Base-by-base conservation (phyloP, 2,329 filamentous ascomycete genomes). In the Fusarium temperatum region DNA sequence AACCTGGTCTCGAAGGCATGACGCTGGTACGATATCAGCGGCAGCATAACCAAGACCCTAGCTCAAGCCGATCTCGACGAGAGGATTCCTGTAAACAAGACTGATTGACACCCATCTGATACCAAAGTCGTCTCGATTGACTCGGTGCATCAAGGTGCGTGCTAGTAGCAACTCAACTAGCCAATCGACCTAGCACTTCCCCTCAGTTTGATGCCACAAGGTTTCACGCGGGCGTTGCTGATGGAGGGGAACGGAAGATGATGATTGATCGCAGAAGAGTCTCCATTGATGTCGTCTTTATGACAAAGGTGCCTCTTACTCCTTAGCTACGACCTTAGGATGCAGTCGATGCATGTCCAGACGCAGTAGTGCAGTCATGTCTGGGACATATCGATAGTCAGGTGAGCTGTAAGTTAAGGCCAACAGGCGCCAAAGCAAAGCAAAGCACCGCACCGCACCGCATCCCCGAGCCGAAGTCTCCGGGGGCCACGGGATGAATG, bases 191-290 rank as follows among this genome's bases (percentile, higher is more conserved):
- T 24, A 50, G 61, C 61, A 71, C 51, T 75, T 75, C 68, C 72
- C 75, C 74, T 78, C 76, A 75, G 63, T 75, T 70, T 26, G 47
- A 59, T 63, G 47, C 57, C 76, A 77, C 75, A 78, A 78, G 74
- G 77, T 78, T 78, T 78, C 74, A 74, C 69, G 50, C 63, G 73
- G 66, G 67, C 53, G 66, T 53, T 69, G 38, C 50, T 58, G 24
- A 39, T 41, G 44, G 53, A 51, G 66, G 58, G 56, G 45, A 47
- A 36, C n/a, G 22, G 47, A 26, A 60, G 48, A 56, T 63, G 60
- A 63, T 60, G 47, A 70, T 67, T 65, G 63, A 60, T 66, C 54
- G 57, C 48, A 54, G 61, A 7, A 63, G 41, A 59, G 32, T 45
- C n/a, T 28, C 62, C 45, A 47, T 68, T 22, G 48, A 55, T 39